Base-by-base conservation (phyloP, 1,139 yeast genomes). In the Nakaseomyces glabratus region DNA sequence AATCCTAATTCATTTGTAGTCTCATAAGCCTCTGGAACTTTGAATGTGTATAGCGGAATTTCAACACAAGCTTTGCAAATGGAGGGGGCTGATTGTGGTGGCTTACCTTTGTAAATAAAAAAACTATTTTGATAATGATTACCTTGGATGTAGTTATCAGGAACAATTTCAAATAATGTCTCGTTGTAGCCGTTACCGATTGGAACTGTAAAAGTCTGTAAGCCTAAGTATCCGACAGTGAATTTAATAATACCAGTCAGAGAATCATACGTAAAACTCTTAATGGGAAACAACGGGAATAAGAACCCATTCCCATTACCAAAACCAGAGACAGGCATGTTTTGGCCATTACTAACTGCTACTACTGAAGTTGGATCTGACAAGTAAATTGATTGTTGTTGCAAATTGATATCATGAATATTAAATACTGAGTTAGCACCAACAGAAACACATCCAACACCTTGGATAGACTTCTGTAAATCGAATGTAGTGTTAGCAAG, bases 371-470 rank as follows among this genome's bases (percentile, higher is more conserved):
- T 28, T 2, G 24, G 12, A 9, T 11, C 6, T 10, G 16, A 13
- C 24, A 28, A 13, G 19, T 20, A 28, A 12, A 20, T 8, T 6
- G 4, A 8, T 13, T 28, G 32, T 13, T 28, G 24, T 20, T 6
- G 13, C 3, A 20, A 4, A 14, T 20, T 15, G 12, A 11, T 4
- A 4, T 13, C 6, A 6, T n/a, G 9, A 7, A 28, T 12, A 20
- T 7, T 13, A 4, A 20, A 6, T 4, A 20, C 18, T 6, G 32
- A 7, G 9, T 14, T 9, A 11, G 19, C 19, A 9, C 11, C 24
- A 14, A 28, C 19, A 20, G 2, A 10, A n/a, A 20, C n/a, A 28
- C 32, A 28, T 20, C 32, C 32, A n/a, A 19, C 19, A 28, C 32
- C 32, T 3, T 20, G 17, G 6, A 28, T n/a, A 28, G 11, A 17